Evolutionary conservation across 1,284 basidiomycete genomes (phyloP).

Genomic region (Moesziomyces parantarcticus): DNA sequence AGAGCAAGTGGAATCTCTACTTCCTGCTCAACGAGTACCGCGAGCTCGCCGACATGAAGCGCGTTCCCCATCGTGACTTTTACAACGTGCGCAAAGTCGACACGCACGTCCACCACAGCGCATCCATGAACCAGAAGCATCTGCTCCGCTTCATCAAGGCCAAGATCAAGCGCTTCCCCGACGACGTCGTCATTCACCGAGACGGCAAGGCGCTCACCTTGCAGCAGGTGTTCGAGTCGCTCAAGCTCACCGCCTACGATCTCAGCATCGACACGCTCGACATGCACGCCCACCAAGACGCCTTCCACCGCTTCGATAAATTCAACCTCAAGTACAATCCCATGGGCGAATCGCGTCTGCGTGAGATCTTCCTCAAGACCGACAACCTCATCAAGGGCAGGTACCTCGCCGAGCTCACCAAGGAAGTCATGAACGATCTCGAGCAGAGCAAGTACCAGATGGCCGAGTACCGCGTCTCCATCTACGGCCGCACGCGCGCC

Average conservation of each 20-base stretch:
- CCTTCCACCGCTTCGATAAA: conserved; percentile 94
- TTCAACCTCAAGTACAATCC: conserved; percentile 79
- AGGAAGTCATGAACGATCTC: conserved; percentile 93
- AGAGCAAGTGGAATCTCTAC: conserved; percentile 97
- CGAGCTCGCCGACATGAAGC: conserved; percentile 97
- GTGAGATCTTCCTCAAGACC: conserved; percentile 98
- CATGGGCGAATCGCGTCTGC: conserved; percentile 90
- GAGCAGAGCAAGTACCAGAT: conserved; percentile 97
- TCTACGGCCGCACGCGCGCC: conserved; percentile 80
- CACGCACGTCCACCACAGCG: conserved; percentile 98
- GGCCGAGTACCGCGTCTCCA: conserved; percentile 91
- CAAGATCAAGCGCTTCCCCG: conserved; percentile 86
- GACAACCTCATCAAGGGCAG: conserved; percentile 81
- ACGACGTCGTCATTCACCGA: conserved; percentile 94
- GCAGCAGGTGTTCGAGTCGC: conserved; percentile 91
- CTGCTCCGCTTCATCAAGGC: conserved; percentile 98
- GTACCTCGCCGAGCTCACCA: conserved; percentile 94
- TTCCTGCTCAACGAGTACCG: conserved; percentile 91
- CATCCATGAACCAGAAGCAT: conserved; percentile 99
- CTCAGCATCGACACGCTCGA: conserved; percentile 98
- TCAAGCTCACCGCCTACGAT: conserved; percentile 95
- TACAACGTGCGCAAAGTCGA: conserved; percentile 98
- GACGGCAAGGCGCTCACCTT: conserved; percentile 91
- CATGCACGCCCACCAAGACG: conserved; percentile 98
- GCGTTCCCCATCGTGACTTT: conserved; percentile 81